These are phyloP conservation scores for Apocynum venetum DNA, from an alignment of 257 asterid genomes.

Conservation along the genomic window DNA sequence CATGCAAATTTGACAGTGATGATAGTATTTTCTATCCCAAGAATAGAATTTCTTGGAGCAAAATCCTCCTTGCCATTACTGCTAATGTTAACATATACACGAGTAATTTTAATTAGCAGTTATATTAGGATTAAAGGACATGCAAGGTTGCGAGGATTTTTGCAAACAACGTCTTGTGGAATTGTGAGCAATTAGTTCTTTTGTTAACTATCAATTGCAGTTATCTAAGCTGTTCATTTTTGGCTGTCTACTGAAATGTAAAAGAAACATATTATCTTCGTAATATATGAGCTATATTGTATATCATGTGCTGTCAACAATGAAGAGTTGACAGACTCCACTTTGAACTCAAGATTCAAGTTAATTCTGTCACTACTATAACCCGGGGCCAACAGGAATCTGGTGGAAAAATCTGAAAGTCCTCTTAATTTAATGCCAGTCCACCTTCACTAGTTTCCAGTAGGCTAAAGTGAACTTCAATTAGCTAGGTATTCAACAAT, in stretches of 20 bases:
- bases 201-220: not conserved
- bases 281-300: not conserved
- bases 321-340: not conserved
- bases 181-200: not conserved
- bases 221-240: not conserved
- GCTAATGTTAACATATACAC: not conserved
- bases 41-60: not conserved
- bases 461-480: not conserved
- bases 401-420: not conserved
- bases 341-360: not conserved
- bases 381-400: not conserved
- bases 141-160: not conserved
- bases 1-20: not conserved
- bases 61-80: not conserved
- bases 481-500: not conserved
- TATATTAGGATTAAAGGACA: not conserved
- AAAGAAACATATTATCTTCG: not conserved
- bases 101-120: not conserved
- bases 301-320: not conserved
- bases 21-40: not conserved
- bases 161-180: not conserved
- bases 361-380: not conserved
- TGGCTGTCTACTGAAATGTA: not conserved
- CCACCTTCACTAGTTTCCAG: not conserved
- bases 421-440: not conserved